phyloP scores from a whole-genome alignment of 1,284 basidiomycete species.

The Ceratobasidium sp. region DNA sequence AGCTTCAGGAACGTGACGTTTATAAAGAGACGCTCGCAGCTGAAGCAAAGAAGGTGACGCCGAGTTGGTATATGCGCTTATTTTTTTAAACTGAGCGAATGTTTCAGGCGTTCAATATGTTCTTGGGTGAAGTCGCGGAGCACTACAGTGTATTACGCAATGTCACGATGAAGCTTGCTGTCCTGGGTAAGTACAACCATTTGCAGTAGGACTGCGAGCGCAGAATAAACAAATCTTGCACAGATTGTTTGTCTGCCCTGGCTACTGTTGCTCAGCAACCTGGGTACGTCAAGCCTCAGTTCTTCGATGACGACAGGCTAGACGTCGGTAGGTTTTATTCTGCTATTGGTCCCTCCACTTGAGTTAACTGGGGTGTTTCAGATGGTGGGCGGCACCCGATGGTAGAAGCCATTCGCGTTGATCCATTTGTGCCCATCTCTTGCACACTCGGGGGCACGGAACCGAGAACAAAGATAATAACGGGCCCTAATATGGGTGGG shows the following conservation, averaged over 20 bases:
- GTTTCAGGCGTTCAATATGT: constrained; percentile 70
- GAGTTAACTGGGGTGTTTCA: constrained; percentile 49
- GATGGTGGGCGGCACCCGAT: constrained; percentile 74
- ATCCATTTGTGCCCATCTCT: constrained; percentile 84
- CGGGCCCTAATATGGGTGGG: constrained; percentile 58
- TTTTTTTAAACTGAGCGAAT: not conserved
- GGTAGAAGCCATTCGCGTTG: constrained; percentile 77
- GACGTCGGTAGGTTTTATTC: constrained; percentile 62
- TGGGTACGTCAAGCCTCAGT: constrained; percentile 76
- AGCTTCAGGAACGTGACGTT: constrained; percentile 80
- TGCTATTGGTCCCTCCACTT: constrained; percentile 9
- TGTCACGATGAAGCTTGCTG: constrained; percentile 80
- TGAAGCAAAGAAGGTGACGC: constrained; percentile 51
- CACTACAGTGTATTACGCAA: constrained; percentile 77
- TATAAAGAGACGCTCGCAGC: constrained; percentile 78
- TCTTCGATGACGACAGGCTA: constrained; percentile 67
- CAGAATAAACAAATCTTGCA: constrained; percentile 43
- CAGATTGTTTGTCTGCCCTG: constrained; percentile 78
- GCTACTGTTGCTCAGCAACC: constrained; percentile 76
- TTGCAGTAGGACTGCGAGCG: not conserved
- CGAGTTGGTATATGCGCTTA: constrained; percentile 1
- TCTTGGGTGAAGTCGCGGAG: constrained; percentile 76
- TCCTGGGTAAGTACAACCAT: constrained; percentile 57
- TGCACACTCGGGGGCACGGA: constrained; percentile 65
- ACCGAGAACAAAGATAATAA: constrained; percentile 78